Conservation (phyloP, 192 early-diverging fungal species). For the Coemansia sp. region DNA sequence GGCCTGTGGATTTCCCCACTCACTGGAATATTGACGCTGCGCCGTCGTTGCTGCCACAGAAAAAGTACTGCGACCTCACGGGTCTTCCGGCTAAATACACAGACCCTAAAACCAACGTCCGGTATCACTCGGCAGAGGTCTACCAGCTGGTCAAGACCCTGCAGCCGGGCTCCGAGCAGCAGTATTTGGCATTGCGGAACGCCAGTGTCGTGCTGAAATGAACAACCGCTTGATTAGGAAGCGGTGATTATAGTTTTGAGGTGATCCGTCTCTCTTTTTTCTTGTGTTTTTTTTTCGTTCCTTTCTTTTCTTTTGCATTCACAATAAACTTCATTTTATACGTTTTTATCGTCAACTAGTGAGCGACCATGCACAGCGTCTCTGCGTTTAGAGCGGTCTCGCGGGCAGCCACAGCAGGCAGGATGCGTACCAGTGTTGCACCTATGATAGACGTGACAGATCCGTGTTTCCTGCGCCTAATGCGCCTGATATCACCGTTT, state of each 20-base stretch:
- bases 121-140: slow-evolving; percentile 80
- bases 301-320: slow-evolving; percentile 1
- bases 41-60: slow-evolving; percentile 78
- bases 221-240: not conserved
- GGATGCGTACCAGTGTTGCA: slow-evolving; percentile 61
- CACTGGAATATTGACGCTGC: slow-evolving; percentile 83
- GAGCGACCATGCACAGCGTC: not conserved
- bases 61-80: slow-evolving; percentile 92
- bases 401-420: not conserved
- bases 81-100: slow-evolving; percentile 83
- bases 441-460: slow-evolving; percentile 81
- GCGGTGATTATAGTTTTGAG: not conserved
- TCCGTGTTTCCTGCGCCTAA: slow-evolving; percentile 64
- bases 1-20: slow-evolving; percentile 64
- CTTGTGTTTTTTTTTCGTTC: slow-evolving; percentile 2
- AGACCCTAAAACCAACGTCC: slow-evolving; percentile 81
- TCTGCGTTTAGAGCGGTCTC: not conserved
- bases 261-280: not conserved
- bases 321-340: not conserved
- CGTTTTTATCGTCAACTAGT: not conserved
- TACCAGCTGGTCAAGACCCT: slow-evolving; percentile 73
- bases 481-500: slow-evolving; percentile 66
- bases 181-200: slow-evolving; percentile 74
- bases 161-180: slow-evolving; percentile 76
- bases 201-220: slow-evolving; percentile 74